These are phyloP conservation scores for Podospora fimiseda DNA, from an alignment of 495 filamentous ascomycete genomes.

Conservation along the genomic window DNA sequence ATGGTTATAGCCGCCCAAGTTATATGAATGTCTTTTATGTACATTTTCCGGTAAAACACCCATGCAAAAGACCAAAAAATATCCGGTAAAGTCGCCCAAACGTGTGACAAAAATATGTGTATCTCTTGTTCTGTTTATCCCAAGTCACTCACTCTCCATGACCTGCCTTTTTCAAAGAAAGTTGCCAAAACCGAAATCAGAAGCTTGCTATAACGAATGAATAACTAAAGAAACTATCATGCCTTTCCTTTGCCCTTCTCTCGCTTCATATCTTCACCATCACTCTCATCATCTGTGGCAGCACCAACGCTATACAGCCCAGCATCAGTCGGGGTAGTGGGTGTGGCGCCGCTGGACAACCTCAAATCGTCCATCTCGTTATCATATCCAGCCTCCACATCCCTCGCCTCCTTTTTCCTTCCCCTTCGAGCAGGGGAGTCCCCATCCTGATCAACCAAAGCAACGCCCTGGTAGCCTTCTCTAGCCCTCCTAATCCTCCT, in stretches of 20 bases:
- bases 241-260: conserved; percentile 11
- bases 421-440: too few relatives aligned
- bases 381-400: conserved; percentile 72
- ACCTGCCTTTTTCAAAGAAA: background rate
- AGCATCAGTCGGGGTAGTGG: conserved; percentile 33
- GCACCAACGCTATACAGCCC: conserved; percentile 53
- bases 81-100: background rate
- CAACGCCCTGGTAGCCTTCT: conserved; percentile 37
- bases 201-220: background rate
- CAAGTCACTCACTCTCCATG: background rate
- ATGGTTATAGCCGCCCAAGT: too few relatives aligned
- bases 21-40: too few relatives aligned
- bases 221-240: background rate
- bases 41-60: background rate
- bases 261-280: conserved; percentile 21
- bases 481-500: conserved; percentile 50
- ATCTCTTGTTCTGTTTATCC: background rate
- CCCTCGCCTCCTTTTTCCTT: conserved; percentile 10
- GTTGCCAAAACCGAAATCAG: background rate
- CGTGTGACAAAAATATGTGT: conserved; percentile 1
- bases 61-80: background rate
- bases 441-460: conserved; percentile 20
- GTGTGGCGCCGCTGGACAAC: conserved; percentile 18
- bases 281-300: conserved; percentile 49
- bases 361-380: conserved; percentile 74